Percentiles rank a stretch among this genome's conserved stretches.
These are phyloP conservation scores for Plasmodium reichenowi DNA, from an alignment of 169 alveolate species.

Conservation along the genomic window DNA sequence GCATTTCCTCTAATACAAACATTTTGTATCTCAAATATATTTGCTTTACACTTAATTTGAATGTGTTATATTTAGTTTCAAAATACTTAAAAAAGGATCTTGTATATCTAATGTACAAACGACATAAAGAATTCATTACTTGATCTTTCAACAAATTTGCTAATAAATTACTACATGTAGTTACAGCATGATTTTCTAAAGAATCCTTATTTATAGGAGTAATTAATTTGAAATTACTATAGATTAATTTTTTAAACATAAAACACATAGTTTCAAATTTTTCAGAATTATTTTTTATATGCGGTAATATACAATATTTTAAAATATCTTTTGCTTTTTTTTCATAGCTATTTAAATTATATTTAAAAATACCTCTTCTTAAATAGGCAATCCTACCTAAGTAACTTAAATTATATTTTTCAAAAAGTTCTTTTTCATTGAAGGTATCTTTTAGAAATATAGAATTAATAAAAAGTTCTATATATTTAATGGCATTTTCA, in stretches of 20 bases:
- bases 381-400: slow-evolving; percentile 89
- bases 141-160: slow-evolving; percentile 49
- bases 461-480: slow-evolving; percentile 80
- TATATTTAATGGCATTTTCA: slow-evolving; percentile 58
- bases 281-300: slow-evolving; percentile 92
- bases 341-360: slow-evolving; percentile 93
- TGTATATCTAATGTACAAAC: slow-evolving; percentile 4
- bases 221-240: slow-evolving; percentile 92
- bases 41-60: slow-evolving; percentile 46
- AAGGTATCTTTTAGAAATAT: slow-evolving; percentile 81
- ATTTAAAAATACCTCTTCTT: slow-evolving; percentile 85
- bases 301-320: slow-evolving; percentile 95
- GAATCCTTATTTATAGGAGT: slow-evolving; percentile 42
- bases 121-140: slow-evolving; percentile 20
- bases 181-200: slow-evolving; percentile 72
- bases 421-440: slow-evolving; percentile 89
- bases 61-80: slow-evolving; percentile 55
- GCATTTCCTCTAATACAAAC: slow-evolving; percentile 28
- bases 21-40: slow-evolving; percentile 52
- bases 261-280: slow-evolving; percentile 95
- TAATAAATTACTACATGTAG: slow-evolving; percentile 65
- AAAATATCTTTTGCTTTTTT: slow-evolving; percentile 95
- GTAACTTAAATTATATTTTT: slow-evolving; percentile 87
- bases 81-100: slow-evolving; percentile 22
- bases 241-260: slow-evolving; percentile 96